Evolutionary conservation across 352 stramenopile genomes (phyloP), one percentile per base, ranked within the genome.

Genomic region (Globisporangium paddicum): DNA sequence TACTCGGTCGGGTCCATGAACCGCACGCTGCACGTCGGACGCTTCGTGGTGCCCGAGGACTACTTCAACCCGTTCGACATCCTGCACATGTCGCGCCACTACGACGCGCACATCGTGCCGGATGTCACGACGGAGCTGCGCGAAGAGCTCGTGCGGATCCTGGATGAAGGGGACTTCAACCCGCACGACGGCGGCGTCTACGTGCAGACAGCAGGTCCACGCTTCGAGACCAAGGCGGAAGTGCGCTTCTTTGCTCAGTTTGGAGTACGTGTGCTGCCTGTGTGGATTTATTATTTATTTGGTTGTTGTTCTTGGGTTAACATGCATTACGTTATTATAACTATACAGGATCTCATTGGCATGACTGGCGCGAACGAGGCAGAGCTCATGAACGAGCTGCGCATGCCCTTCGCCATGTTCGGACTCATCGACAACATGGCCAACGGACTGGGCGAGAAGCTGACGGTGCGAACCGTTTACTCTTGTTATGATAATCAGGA

Each of bases 151-250:
- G 38, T 92, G 37, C 56, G 69, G 26, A 71, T 82, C 42, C 67
- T 96, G 7, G 53, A 70, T 18, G 40, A 53, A 6, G 72, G 64
- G 11, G 60, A 72, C 37, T 79, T 89, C 23, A 58, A 81, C 19
- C 75, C 79, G 37, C 69, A 88, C 55, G 77, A 91, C 40, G 85
- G 81, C 35, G 87, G 87, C 52, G 80, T 93, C 14, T 96, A 96
- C 71, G 79, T 95, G 47, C 88, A 96, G 71, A 89, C 82, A 30
- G 68, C 76, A 0, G 88, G 88, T 2, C 88, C 88, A 35, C 85
- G 88, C 59, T 96, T 96, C 62, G 88, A 96, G 70, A 96, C 88
- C 53, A 95, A 95, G 71, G 79, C 88, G 13, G 88, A 96, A 68
- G 87, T 96, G 73, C 83, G 83, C 47, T 95, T 93, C 69, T 93